Evolutionary conservation across 805 yeast genomes (phyloP).

Genomic region (Kregervanrija pseudodelftensis): DNA sequence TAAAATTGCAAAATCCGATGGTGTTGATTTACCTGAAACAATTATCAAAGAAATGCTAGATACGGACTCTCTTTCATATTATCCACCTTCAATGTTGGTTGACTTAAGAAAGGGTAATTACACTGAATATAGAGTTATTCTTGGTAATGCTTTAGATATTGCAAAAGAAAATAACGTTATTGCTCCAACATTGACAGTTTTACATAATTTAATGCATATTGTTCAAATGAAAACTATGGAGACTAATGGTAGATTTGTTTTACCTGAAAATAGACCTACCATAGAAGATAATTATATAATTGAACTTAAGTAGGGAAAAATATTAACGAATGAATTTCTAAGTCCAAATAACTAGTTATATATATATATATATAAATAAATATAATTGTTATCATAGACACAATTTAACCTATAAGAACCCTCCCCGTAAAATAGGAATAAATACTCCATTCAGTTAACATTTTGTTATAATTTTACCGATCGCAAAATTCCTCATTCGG

Average conservation of each 20-base stretch:
- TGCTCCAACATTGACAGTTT: conserved; percentile 23
- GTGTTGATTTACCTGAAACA: conserved; percentile 30
- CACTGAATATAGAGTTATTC: conserved; percentile 34
- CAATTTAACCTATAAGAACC: no score
- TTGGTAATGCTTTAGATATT: conserved; percentile 32
- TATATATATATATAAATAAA: no score
- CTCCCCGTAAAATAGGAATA: no score
- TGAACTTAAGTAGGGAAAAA: not conserved
- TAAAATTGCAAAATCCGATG: conserved; percentile 39
- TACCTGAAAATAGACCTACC: conserved; percentile 25
- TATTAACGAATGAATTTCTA: no score
- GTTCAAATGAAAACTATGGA: conserved; percentile 27
- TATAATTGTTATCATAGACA: no score
- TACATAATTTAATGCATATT: conserved; percentile 21
- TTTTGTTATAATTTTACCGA: no score
- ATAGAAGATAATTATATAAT: conserved; percentile 17
- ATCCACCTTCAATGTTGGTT: conserved; percentile 42
- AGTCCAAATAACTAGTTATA: no score
- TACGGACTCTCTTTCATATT: conserved; percentile 32
- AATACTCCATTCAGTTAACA: no score
- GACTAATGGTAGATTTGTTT: conserved; percentile 17
- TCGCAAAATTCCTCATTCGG: no score
- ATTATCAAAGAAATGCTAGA: conserved; percentile 35
- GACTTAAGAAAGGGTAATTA: conserved; percentile 34
- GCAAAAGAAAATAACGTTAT: conserved; percentile 23